Percentiles rank a stretch among this genome's conserved stretches.
Evolutionary conservation across 2,329 filamentous ascomycete species (phyloP).

Genomic region (Alternaria sp.): DNA sequence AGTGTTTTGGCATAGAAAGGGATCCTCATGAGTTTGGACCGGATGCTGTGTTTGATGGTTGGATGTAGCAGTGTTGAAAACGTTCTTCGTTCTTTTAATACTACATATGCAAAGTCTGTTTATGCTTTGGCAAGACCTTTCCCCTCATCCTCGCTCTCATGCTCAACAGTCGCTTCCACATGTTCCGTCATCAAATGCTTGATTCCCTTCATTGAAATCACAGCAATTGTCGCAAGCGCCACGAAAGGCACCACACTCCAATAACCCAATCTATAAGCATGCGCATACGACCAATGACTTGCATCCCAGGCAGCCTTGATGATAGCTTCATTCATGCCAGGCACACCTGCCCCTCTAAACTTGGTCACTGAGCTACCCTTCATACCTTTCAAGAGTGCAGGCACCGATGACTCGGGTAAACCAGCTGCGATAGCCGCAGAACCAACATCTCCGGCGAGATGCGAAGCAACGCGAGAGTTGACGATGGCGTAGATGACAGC

Average conservation of each 20-base stretch:
- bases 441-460: conserved; percentile 31
- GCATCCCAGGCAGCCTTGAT: conserved; percentile 35
- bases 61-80: no score
- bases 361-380: conserved; percentile 21
- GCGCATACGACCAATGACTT: conserved; percentile 41
- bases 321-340: conserved; percentile 25
- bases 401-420: conserved; percentile 28
- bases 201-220: conserved; percentile 39
- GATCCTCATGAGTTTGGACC: no score
- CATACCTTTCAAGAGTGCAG: conserved; percentile 32
- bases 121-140: not conserved
- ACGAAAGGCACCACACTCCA: conserved; percentile 46
- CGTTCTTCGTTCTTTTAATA: fast-evolving
- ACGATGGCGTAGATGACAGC: conserved; percentile 44
- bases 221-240: conserved; percentile 34
- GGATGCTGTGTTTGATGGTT: no score
- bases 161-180: conserved; percentile 45
- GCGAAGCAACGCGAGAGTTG: conserved; percentile 31
- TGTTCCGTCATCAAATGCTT: conserved; percentile 42
- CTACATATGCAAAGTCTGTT: not conserved
- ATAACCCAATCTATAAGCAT: conserved; percentile 41
- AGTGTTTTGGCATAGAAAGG: no score
- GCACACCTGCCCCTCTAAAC: conserved; percentile 19
- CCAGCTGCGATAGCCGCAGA: conserved; percentile 35
- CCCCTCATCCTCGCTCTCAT: conserved; percentile 22